Evolutionary conservation across 75 land plant species (phyloP).

Genomic region (Gnetum montanum): DNA sequence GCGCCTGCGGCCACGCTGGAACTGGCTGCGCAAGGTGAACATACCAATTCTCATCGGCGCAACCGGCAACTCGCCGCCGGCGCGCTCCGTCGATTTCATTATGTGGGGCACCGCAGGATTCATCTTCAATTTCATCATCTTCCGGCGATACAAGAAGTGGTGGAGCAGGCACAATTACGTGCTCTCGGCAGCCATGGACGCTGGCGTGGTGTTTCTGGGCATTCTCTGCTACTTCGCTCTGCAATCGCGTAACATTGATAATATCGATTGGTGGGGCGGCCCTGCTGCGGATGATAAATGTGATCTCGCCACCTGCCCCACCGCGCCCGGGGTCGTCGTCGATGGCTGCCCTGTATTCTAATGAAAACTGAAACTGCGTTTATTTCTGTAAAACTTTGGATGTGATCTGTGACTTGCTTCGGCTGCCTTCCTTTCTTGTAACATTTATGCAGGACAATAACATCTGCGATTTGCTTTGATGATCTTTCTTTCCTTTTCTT

Average conservation of each 20-base stretch:
- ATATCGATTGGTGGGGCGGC: conserved; percentile 34
- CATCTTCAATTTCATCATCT: conserved; percentile 33
- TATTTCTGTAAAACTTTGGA: no score
- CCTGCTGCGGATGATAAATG: conserved; percentile 22
- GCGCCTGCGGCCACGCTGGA: conserved; percentile 7
- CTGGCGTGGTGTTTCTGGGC: conserved; percentile 35
- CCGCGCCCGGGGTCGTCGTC: conserved; percentile 15
- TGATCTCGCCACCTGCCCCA: conserved; percentile 34
- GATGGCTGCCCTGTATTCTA: conserved; percentile 31
- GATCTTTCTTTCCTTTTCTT: no score
- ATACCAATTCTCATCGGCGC: conserved; percentile 30
- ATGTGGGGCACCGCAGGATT: conserved; percentile 21
- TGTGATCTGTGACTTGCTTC: no score
- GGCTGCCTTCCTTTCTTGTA: no score
- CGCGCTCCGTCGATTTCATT: conserved; percentile 23
- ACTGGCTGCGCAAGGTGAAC: conserved; percentile 26
- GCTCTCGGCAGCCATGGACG: conserved; percentile 40
- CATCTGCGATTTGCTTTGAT: no score
- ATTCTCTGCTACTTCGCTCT: conserved; percentile 20
- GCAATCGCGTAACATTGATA: not conserved
- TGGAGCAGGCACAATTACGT: conserved; percentile 43
- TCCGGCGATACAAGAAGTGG: conserved; percentile 29
- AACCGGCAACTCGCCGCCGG: conserved; percentile 20
- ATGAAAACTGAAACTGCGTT: no score
- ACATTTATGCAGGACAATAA: no score